Percentiles rank a stretch among this genome's conserved stretches.
These are phyloP conservation scores for Globisporangium nodosum DNA, from an alignment of 352 stramenopile genomes.

Conservation along the genomic window DNA sequence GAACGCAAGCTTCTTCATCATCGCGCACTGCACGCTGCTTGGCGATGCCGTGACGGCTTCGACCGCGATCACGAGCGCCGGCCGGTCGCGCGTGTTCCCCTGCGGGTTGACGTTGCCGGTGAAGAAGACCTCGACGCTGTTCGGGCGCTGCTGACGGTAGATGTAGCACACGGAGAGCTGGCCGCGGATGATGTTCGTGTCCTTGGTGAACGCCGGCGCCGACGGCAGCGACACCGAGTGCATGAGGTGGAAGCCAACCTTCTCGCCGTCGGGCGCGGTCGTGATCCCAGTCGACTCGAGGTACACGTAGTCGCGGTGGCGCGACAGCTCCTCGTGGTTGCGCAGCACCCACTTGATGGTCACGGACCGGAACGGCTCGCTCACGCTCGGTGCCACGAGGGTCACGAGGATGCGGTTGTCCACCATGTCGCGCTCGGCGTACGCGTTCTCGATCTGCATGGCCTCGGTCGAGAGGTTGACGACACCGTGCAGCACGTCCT, in stretches of 20 bases:
- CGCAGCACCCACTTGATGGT: constrained; percentile 74
- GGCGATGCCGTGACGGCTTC: constrained; percentile 34
- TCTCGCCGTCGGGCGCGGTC: constrained; percentile 40
- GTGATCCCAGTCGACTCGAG: constrained; percentile 64
- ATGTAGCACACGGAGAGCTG: constrained; percentile 20
- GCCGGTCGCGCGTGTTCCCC: constrained; percentile 37
- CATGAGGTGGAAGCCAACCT: constrained; percentile 51
- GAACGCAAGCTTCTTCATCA: constrained; percentile 69
- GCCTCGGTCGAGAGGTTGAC: constrained; percentile 16
- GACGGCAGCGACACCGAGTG: constrained; percentile 44
- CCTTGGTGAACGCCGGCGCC: constrained; percentile 41
- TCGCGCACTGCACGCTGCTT: constrained; percentile 42
- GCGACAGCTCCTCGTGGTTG: constrained; percentile 50
- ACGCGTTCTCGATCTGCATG: constrained; percentile 21
- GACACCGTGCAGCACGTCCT: constrained; percentile 15
- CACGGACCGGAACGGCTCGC: constrained; percentile 52
- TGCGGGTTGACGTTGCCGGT: constrained; percentile 40
- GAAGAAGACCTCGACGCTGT: constrained; percentile 39
- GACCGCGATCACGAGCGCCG: constrained; percentile 35
- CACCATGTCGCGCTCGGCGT: constrained; percentile 13
- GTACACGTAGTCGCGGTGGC: constrained; percentile 69
- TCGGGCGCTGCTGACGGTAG: constrained; percentile 9
- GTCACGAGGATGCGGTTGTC: constrained; percentile 31
- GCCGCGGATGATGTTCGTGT: constrained; percentile 61
- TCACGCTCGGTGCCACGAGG: constrained; percentile 29